phyloP scores from a whole-genome alignment of 2,329 filamentous ascomycete species.

The Arthroderma sp. region DNA sequence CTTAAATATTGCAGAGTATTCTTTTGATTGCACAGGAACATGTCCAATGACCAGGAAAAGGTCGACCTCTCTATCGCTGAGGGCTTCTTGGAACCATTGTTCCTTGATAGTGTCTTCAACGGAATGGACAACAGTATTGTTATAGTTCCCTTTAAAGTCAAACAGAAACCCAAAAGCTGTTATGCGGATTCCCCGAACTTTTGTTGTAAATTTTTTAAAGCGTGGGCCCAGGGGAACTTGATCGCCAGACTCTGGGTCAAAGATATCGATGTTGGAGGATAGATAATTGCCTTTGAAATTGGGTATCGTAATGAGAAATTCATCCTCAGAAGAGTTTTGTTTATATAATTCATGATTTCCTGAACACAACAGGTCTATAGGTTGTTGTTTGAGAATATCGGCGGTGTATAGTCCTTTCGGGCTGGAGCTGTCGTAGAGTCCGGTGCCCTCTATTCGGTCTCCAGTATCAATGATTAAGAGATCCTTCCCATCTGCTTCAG shows the following conservation, averaged over 20 bases:
- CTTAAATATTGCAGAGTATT: slow-evolving; percentile 64
- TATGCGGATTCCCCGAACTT: slow-evolving; percentile 71
- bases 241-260: slow-evolving; percentile 57
- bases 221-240: slow-evolving; percentile 64
- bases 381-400: slow-evolving; percentile 70
- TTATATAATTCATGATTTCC: slow-evolving; percentile 96
- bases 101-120: slow-evolving; percentile 72
- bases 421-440: slow-evolving; percentile 76
- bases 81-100: slow-evolving; percentile 76
- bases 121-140: slow-evolving; percentile 73
- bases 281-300: slow-evolving; percentile 71
- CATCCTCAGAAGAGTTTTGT: slow-evolving; percentile 59
- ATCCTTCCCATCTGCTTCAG: slow-evolving; percentile 67
- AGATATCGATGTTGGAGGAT: slow-evolving; percentile 85
- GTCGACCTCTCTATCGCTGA: slow-evolving; percentile 66
- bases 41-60: slow-evolving; percentile 80
- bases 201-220: slow-evolving; percentile 81
- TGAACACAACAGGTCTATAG: slow-evolving; percentile 70
- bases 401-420: slow-evolving; percentile 84
- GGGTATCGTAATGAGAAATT: slow-evolving; percentile 67
- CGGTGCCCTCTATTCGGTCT: slow-evolving; percentile 86
- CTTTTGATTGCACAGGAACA: slow-evolving; percentile 65
- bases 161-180: slow-evolving; percentile 91
- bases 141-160: slow-evolving; percentile 79
- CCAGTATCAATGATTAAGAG: slow-evolving; percentile 91